Evolutionary conservation across 2,329 filamentous ascomycete genomes (phyloP), one percentile per base, ranked within the genome.

Genomic region (Thielaviopsis punctulata): DNA sequence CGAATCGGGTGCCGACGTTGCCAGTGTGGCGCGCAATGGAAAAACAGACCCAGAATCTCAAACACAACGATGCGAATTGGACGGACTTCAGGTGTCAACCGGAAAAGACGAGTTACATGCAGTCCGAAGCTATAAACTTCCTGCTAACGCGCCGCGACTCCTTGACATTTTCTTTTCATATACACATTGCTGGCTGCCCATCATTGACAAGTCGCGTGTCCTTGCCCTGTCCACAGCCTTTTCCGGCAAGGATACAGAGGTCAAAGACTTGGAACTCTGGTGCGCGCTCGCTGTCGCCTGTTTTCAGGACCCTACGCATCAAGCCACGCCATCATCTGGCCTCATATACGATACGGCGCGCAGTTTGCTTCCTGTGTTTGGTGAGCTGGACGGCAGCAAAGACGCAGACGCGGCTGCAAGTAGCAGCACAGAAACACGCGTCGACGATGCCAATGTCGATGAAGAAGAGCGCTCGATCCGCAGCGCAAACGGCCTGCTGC

Each of bases 111-210:
- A 23, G 13, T 9, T 27, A 15, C 4, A 27, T 7, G 18, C 39
- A 13, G 13, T 18, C 3, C 45, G 19, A 9, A 33, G 41, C 43
- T 52, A 52, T 21, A 65, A 60, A 41, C 65, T 83, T 0, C 79
- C 73, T 15, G 60, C 63, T 15, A 73, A 76, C 59, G 76, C 72
- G 60, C 79, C 71, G 68, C 69, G 73, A 2, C 69, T 88, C 3
- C 66, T 88, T 39, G 81, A 87, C 57, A 72, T 83, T 4, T 88
- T 86, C 61, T 84, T 86, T 55, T 76, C 82, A 1, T 86, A 85
- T 58, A 85, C 80, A 0, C 82, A 88, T 61, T 79, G 75, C 51
- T 89, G 84, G 84, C 71, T 89, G 23, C 84, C 84, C 0, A 79
- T 89, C 23, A 69, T 82, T 10, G 80, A 86, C 57, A 82, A 80